phyloP scores from a whole-genome alignment of 139 green algal species.

The Auxenochlorella pyrenoidosa region DNA sequence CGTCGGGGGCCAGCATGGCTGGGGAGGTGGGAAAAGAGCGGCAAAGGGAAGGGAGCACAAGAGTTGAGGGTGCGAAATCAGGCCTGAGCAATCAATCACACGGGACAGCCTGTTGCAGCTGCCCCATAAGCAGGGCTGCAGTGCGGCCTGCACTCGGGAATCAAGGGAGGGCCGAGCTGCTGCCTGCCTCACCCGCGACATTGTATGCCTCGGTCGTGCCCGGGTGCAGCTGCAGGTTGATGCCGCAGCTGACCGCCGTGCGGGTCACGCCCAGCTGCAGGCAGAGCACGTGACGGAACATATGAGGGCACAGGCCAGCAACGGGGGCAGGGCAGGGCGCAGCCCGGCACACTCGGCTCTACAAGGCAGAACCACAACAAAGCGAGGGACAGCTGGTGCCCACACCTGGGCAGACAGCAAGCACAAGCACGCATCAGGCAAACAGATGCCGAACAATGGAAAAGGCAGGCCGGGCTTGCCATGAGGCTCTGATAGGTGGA shows the following conservation, averaged over 20 bases:
- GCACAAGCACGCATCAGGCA: conserved; percentile 61
- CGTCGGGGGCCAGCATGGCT: conserved; percentile 64
- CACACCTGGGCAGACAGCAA: conserved; percentile 35
- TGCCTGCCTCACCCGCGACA: conserved; percentile 24
- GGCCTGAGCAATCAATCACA: too few relatives aligned
- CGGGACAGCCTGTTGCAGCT: too few relatives aligned
- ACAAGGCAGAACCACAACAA: too few relatives aligned
- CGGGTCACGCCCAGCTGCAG: conserved; percentile 33
- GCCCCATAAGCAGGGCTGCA: too few relatives aligned
- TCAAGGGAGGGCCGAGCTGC: too few relatives aligned
- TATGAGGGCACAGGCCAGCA: not conserved
- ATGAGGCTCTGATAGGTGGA: conserved; percentile 38
- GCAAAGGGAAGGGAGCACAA: conserved; percentile 36
- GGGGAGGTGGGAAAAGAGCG: conserved; percentile 3
- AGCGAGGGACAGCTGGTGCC: too few relatives aligned
- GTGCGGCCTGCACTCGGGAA: too few relatives aligned
- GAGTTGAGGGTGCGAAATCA: conserved; percentile 65
- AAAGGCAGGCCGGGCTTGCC: too few relatives aligned
- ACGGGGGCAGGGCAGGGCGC: not conserved
- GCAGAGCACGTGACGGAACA: not conserved
- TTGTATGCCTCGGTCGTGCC: conserved; percentile 44
- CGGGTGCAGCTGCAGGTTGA: conserved; percentile 54
- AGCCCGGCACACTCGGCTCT: not conserved
- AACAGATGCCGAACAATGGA: conserved; percentile 43
- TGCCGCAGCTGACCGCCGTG: conserved; percentile 23